These are phyloP conservation scores for Jatropha multifida DNA, from an alignment of 441 rosid species.

Conservation along the genomic window DNA sequence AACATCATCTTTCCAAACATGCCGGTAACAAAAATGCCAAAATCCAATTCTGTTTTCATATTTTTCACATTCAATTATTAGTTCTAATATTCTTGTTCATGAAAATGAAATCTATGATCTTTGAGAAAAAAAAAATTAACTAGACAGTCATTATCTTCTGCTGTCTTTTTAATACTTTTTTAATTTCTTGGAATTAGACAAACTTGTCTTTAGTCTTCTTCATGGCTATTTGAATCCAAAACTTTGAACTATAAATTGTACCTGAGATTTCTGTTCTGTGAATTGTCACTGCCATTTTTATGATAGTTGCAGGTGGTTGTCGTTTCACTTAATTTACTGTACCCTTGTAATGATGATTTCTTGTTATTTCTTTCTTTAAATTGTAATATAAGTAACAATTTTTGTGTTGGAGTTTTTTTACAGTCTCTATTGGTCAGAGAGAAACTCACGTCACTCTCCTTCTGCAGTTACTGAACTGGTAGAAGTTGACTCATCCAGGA, in stretches of 20 bases:
- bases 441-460: slow-evolving; percentile 2
- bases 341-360: background rate
- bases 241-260: background rate
- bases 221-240: background rate
- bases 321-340: slow-evolving; percentile 2
- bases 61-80: background rate
- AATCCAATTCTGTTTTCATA: background rate
- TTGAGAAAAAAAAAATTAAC: background rate
- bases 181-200: background rate
- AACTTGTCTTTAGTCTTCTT: background rate
- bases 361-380: background rate
- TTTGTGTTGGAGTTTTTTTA: background rate
- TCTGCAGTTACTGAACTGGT: slow-evolving; percentile 50
- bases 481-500: slow-evolving; percentile 64
- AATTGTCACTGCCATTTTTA: slow-evolving; percentile 13
- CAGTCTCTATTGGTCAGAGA: background rate
- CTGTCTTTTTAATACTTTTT: background rate
- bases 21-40: slow-evolving; percentile 44
- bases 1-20: slow-evolving; percentile 55
- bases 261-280: slow-evolving; percentile 3
- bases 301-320: slow-evolving; percentile 15
- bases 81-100: no score
- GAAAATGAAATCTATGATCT: background rate
- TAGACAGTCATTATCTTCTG: background rate
- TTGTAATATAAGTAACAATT: no score